Evolutionary conservation across 1,139 yeast genomes (phyloP).

Genomic region (Blastobotrys arbuscula): DNA sequence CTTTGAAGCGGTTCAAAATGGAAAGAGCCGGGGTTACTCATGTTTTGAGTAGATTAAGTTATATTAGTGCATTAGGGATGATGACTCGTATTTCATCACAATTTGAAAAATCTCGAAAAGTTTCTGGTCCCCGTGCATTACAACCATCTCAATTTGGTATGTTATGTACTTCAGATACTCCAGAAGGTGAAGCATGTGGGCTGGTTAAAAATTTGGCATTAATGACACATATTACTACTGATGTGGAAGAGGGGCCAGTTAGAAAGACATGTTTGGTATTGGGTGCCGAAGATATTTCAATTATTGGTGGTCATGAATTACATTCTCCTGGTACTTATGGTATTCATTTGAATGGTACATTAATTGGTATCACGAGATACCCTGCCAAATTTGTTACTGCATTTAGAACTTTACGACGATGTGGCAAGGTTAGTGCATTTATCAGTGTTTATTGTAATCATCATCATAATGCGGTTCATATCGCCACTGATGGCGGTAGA

Average conservation of each 20-base stretch:
- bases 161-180: slow-evolving; percentile 98
- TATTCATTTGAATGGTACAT: slow-evolving; percentile 87
- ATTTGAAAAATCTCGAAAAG: slow-evolving; percentile 95
- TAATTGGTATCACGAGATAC: slow-evolving; percentile 82
- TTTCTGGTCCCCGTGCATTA: slow-evolving; percentile 97
- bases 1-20: slow-evolving; percentile 97
- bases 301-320: slow-evolving; percentile 77
- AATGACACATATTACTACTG: slow-evolving; percentile 98
- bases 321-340: slow-evolving; percentile 77
- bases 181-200: slow-evolving; percentile 99
- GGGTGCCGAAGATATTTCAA: slow-evolving; percentile 84
- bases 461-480: slow-evolving; percentile 89
- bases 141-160: slow-evolving; percentile 99
- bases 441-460: slow-evolving; percentile 85
- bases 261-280: slow-evolving; percentile 67
- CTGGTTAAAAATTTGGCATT: slow-evolving; percentile 91
- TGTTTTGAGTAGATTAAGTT: slow-evolving; percentile 82
- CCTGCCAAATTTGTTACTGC: slow-evolving; percentile 74
- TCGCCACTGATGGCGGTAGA: slow-evolving; percentile 98
- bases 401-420: slow-evolving; percentile 75
- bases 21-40: slow-evolving; percentile 99
- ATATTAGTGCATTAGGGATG: slow-evolving; percentile 96
- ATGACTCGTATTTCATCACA: slow-evolving; percentile 99
- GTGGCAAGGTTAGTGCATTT: slow-evolving; percentile 83
- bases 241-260: slow-evolving; percentile 91